Evolutionary conservation across 331 rosid species (phyloP), one percentile per base, ranked within the genome.

Genomic region (Telfairia occidentalis): DNA sequence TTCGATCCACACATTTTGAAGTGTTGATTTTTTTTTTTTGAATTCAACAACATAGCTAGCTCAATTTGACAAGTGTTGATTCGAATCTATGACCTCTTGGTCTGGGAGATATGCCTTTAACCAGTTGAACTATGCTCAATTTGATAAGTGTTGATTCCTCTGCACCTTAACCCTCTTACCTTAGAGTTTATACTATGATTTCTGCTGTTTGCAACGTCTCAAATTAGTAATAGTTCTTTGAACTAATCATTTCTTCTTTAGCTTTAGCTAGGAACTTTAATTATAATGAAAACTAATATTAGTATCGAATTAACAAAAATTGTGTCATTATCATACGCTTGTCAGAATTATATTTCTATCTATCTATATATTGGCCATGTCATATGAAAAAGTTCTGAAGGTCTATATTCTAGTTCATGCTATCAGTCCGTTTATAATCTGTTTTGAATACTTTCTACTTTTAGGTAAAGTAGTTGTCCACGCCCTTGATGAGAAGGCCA

Each of bases 401-500:
- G 64, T 9, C 5, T 24, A 21, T 16, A 38, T 67, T 43, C 23
- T 67, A 1, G 23, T 69, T 24, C 53, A 19, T 40, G 21, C 18
- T 60, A 4, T 34, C 11, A 28, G 7, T 30, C 34, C 19, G n/a
- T 43, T 28, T 59, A 55, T 29, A 29, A 29, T 42, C 30, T 75
- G 9, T 75, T 37, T 24, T 72, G 42, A n/a, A 10, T 71, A 6
- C 48, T 35, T 48, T 76, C 69, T n/a, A n/a, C n/a, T 21, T 77
- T 71, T 76, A 94, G 98, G 98, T 46, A 89, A 84, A 80, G 95
- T 91, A 58, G 83, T 91, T 77, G 87, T 94, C 43, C 98, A 94
- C 75, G 98, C 98, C 34, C 92, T 94, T 21, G 98, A 94, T 72
- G 98, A 94, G 86, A 89, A 88, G 50, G 98, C 98, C 43, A 91